Evolutionary conservation across 2,329 filamentous ascomycete genomes (phyloP), one percentile per base, ranked within the genome.

Genomic region (Alternaria consortialis): DNA sequence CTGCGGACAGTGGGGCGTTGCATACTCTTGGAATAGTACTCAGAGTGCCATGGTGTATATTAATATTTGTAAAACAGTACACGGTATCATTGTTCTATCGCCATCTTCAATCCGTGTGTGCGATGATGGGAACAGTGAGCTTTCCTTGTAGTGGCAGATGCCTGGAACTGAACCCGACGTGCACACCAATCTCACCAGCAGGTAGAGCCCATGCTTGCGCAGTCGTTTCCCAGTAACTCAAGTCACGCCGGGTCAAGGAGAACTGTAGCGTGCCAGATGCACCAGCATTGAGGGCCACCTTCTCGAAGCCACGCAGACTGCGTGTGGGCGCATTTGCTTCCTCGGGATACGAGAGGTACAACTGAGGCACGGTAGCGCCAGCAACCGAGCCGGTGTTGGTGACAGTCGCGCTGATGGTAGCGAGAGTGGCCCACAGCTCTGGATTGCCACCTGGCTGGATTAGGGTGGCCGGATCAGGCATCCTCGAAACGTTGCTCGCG

Each of bases 371-470:
- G 9, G 83, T 80, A 2, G 81, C 81, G 27, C 85, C 86, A 23
- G 75, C 69, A 2, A 80, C 67, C 4, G 68, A 60, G 17, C 87
- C 86, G 0, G 82, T 84, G 77, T 89, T 89, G 36, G 74, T 77
- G 6, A 89, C 70, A 1, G 79, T 75, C 2, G 83, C 80, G 2
- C 79, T 78, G 9, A 86, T 80, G 42, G 75, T 83, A 61, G 80
- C 82, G n/a, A 88, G 66, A 7, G 76, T 77, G 7, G 84, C 80
- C 81, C 84, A 88, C 25, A 89, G 81, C 20, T 84, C 84, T 1
- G 82, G 74, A 67, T 86, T 84, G 1, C 87, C 87, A n/a, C 87
- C 87, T 59, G 71, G 76, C 8, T 63, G 32, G 36, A 72, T 66
- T 9, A 67, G 64, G 4, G 68, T 68, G 13, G 55, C 51, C 4